Conservation (phyloP, 768 basidiomycete species). For the Amanita fuliginea region DNA sequence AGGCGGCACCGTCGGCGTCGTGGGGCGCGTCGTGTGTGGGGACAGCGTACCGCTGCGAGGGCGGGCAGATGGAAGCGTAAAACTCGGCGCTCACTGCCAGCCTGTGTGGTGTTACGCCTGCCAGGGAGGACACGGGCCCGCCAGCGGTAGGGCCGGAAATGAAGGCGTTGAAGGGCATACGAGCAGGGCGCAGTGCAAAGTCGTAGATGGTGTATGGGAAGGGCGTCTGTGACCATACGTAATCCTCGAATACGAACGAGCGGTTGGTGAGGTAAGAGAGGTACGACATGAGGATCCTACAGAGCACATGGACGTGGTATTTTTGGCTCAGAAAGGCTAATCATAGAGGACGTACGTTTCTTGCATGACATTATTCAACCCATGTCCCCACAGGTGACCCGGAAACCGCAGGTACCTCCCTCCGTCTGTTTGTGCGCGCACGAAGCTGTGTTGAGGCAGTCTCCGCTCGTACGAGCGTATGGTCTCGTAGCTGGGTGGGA, state of each 20-base stretch:
- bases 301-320: no score
- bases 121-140: constrained; percentile 19
- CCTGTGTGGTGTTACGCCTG: constrained; percentile 7
- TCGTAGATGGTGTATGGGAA: constrained; percentile 45
- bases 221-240: constrained; percentile 45
- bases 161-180: constrained; percentile 49
- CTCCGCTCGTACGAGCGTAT: constrained; percentile 21
- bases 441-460: constrained; percentile 27
- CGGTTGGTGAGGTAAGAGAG: constrained; percentile 38
- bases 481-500: constrained; percentile 28
- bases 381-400: constrained; percentile 48
- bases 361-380: constrained; percentile 51
- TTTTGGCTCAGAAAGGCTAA: neutral
- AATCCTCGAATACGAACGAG: constrained; percentile 54
- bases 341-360: constrained; percentile 35
- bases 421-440: constrained; percentile 7
- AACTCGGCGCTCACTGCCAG: constrained; percentile 37
- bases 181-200: constrained; percentile 37
- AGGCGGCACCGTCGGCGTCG: constrained; percentile 25
- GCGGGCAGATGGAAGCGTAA: constrained; percentile 37
- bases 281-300: constrained; percentile 38
- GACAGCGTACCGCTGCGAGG: constrained; percentile 14
- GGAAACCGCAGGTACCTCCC: constrained; percentile 37
- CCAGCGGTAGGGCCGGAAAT: constrained; percentile 47
- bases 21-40: constrained; percentile 24